A percentile compares a stretch with the other conserved stretches of the same genome.
Conservation (phyloP, 2,329 filamentous ascomycete species). For the Apiospora aurea region DNA sequence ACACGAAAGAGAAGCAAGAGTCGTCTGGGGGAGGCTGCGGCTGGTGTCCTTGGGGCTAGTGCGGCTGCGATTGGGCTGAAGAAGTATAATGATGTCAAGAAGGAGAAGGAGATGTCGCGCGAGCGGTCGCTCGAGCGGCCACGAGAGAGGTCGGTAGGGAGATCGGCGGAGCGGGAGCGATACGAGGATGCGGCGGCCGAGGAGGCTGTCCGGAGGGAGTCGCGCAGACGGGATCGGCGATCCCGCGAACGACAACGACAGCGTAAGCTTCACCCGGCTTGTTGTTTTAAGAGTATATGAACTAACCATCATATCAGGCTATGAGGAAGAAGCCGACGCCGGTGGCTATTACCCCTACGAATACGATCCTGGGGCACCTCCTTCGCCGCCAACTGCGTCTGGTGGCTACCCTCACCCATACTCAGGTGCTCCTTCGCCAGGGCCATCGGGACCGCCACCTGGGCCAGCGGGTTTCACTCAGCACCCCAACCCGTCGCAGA, state of each 20-base stretch:
- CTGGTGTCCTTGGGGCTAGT: slow-evolving; percentile 61
- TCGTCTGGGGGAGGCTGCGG: slow-evolving; percentile 61
- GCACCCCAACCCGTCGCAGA: slow-evolving; percentile 39
- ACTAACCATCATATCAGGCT: slow-evolving; percentile 26
- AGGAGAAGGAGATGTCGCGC: slow-evolving; percentile 45
- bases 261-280: slow-evolving; percentile 35
- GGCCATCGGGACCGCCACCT: slow-evolving; percentile 31
- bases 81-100: slow-evolving; percentile 60
- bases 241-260: slow-evolving; percentile 47
- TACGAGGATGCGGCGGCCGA: slow-evolving; percentile 38
- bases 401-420: slow-evolving; percentile 40
- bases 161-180: slow-evolving; percentile 30
- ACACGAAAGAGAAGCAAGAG: slow-evolving; percentile 61
- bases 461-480: slow-evolving; percentile 36
- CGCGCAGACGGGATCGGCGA: slow-evolving; percentile 40
- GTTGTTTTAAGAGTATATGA: neutral
- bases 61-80: slow-evolving; percentile 70
- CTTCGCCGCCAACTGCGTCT: slow-evolving; percentile 41
- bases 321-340: slow-evolving; percentile 39
- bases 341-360: slow-evolving; percentile 35
- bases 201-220: slow-evolving; percentile 33
- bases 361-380: slow-evolving; percentile 34
- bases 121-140: slow-evolving; percentile 38
- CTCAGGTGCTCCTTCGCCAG: slow-evolving; percentile 29
- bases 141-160: slow-evolving; percentile 39